phyloP scores from a whole-genome alignment of 2,329 filamentous ascomycete species.

The Microdochium trichocladiopsis region DNA sequence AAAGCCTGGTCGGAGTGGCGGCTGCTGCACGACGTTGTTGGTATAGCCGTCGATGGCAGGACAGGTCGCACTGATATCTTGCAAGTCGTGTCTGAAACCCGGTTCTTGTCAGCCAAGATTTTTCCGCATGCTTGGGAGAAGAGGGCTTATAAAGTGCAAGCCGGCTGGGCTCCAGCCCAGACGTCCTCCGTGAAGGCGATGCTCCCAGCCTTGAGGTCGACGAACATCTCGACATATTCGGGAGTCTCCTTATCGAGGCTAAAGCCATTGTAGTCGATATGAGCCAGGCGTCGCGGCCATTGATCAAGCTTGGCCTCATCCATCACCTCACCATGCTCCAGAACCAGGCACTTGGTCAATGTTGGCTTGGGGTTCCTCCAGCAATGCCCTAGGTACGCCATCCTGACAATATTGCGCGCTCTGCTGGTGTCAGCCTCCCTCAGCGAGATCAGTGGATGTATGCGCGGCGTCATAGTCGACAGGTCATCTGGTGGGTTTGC shows the following conservation, averaged over 20 bases:
- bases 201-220: slow-evolving; percentile 18
- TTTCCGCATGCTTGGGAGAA: too few species aligned
- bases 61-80: slow-evolving; percentile 22
- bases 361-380: slow-evolving; percentile 55
- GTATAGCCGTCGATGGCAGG: slow-evolving; percentile 50
- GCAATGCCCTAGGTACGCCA: slow-evolving; percentile 35
- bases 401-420: slow-evolving; percentile 38
- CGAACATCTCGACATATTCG: slow-evolving; percentile 20
- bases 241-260: background rate
- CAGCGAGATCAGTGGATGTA: slow-evolving; percentile 40
- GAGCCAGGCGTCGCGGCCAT: slow-evolving; percentile 33
- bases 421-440: slow-evolving; percentile 38
- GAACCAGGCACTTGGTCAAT: slow-evolving; percentile 52
- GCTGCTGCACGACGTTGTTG: slow-evolving; percentile 40
- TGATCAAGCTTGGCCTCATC: slow-evolving; percentile 26
- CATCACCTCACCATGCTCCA: slow-evolving; percentile 47
- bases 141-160: background rate
- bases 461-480: slow-evolving; percentile 11
- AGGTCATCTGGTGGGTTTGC: background rate
- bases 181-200: background rate
- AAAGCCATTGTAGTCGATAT: slow-evolving; percentile 30
- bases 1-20: slow-evolving; percentile 31
- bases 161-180: background rate
- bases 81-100: slow-evolving; percentile 22
- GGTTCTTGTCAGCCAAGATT: background rate